Evolutionary conservation across 768 basidiomycete species (phyloP), one percentile per base, ranked within the genome.

Genomic region (Lactifluus volemus): DNA sequence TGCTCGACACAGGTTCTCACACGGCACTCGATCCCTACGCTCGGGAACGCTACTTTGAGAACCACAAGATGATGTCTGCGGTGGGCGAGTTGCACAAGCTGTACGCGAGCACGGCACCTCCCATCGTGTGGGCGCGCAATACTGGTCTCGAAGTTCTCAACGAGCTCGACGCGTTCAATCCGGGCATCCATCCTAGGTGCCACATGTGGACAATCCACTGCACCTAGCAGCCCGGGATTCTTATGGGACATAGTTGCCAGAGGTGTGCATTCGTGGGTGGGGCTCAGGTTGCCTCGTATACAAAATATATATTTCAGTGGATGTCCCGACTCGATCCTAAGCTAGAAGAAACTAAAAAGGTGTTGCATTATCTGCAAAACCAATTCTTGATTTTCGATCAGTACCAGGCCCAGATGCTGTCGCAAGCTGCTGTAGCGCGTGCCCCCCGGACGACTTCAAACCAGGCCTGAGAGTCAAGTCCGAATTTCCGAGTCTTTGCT

Each of bases 51-150:
- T 98, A 97, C 71, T 75, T 90, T 51, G 80, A 79, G 61, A 98
- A 98, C 72, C 94, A 98, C 74, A 82, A 83, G 50, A 71, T 95
- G 48, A 84, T 98, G 78, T 82, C 85, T 15, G 84, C 85, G 1
- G 81, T 89, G 52, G 95, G 98, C 74, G 93, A 94, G 69, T 78
- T 98, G 41, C 89, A 95, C 74, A 91, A 91, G 67, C 69, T 98
- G n/a, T 98, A 95, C 70, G 76, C 85, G 1, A 81, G 81, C 4
- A 82, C 86, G 48, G 74, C 76, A 39, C 80, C 78, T 29, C 84
- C 86, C 2, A 68, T 94, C 12, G 93, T 97, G 17, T 93, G 90
- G 90, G 84, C 84, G 3, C 83, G 96, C 55, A 88, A 89, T 0
- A 81, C 86, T 17, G 97, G 97, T 1, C 70, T 98, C 19, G 96